phyloP scores from a whole-genome alignment of 2,329 filamentous ascomycete genomes.

The Colletotrichum theobromicola region DNA sequence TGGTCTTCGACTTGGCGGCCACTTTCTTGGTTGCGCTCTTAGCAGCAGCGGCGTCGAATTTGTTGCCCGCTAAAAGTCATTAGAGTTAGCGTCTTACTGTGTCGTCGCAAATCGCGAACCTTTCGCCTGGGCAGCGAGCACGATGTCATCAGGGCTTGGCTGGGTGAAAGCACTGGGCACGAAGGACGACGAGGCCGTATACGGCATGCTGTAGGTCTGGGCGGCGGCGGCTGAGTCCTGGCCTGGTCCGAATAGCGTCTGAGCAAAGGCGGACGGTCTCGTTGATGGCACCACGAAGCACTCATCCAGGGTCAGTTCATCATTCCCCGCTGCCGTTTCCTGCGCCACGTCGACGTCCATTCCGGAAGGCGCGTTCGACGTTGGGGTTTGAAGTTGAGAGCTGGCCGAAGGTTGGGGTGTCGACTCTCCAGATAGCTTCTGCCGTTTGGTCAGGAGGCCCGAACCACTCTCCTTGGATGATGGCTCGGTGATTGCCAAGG shows the following conservation, averaged over 20 bases:
- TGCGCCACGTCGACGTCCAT: conserved; percentile 10
- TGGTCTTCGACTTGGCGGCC: conserved; percentile 34
- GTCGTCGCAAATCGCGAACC: conserved; percentile 70
- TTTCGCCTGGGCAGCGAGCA: conserved; percentile 87
- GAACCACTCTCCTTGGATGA: conserved; percentile 23
- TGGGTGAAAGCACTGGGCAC: conserved; percentile 73
- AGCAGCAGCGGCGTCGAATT: conserved; percentile 37
- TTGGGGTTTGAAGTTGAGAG: not conserved
- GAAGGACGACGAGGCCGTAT: conserved; percentile 53
- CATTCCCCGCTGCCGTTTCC: not conserved
- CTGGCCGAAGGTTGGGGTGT: not conserved
- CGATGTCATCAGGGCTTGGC: conserved; percentile 91
- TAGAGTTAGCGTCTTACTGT: conserved; percentile 58
- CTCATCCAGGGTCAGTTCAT: not conserved
- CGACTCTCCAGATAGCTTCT: conserved; percentile 25
- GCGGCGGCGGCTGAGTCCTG: conserved; percentile 25
- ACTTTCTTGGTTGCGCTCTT: conserved; percentile 42
- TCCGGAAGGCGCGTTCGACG: not conserved
- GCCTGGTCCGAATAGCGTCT: conserved; percentile 53
- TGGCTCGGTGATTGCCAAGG: conserved; percentile 24
- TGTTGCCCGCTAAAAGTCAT: conserved; percentile 59
- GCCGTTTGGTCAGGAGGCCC: conserved; percentile 24
- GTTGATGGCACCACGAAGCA: conserved; percentile 23
- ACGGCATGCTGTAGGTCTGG: conserved; percentile 50
- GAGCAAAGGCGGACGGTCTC: conserved; percentile 62